Evolutionary conservation across 2,329 filamentous ascomycete genomes (phyloP).

Genomic region (Chalaropsis ovoidea): DNA sequence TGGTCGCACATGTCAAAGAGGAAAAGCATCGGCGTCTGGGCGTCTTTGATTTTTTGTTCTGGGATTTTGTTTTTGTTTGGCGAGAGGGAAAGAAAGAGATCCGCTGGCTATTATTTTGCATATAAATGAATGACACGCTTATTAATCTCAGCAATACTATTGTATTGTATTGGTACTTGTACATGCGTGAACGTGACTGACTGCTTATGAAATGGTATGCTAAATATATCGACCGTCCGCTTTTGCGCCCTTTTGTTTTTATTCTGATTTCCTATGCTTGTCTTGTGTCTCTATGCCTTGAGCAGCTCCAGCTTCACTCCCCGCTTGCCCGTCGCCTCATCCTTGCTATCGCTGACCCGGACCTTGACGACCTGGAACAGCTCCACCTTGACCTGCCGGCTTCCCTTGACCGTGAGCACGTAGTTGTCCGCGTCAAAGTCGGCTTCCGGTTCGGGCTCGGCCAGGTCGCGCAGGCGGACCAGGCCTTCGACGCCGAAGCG

Average conservation of each 20-base stretch:
- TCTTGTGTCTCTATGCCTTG: conserved; percentile 28
- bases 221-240: not conserved
- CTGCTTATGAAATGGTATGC: conserved; percentile 11
- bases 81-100: conserved; percentile 24
- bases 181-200: not conserved
- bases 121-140: conserved; percentile 15
- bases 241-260: not conserved
- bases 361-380: conserved; percentile 89
- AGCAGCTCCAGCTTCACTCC: conserved; percentile 69
- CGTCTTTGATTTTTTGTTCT: conserved; percentile 27
- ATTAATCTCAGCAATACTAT: conserved; percentile 1
- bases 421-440: conserved; percentile 82
- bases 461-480: conserved; percentile 72
- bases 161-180: not conserved
- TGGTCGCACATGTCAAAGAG: conserved; percentile 6
- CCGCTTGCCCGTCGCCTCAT: conserved; percentile 91
- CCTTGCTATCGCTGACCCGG: conserved; percentile 81
- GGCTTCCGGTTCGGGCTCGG: conserved; percentile 62
- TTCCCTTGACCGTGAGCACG: conserved; percentile 52
- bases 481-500: conserved; percentile 90
- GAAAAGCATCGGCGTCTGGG: conserved; percentile 28
- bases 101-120: conserved; percentile 23
- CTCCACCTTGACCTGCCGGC: conserved; percentile 53
- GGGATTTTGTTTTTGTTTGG: conserved; percentile 26
- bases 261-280: conserved; percentile 14